Evolutionary conservation across 257 asterid genomes (phyloP), one percentile per base, ranked within the genome.

Genomic region (Rubia yunnanensis): DNA sequence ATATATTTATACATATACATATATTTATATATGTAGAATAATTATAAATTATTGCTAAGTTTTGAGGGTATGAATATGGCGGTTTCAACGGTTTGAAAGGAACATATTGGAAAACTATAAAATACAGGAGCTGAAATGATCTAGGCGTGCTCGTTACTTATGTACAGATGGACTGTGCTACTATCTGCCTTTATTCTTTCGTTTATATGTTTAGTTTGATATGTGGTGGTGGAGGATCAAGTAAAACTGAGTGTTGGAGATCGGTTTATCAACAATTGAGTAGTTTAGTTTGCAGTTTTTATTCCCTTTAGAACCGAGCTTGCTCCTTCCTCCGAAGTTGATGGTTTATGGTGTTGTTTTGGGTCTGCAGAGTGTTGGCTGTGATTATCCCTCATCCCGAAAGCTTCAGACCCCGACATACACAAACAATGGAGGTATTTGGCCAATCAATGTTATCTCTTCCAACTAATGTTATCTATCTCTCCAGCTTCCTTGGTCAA

Each of bases 401-500:
- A 69, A 30, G 74, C 69, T 70, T 31, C 60, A 22, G 56, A 64
- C 55, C 60, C 64, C 66, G 18, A 30, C 62, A 62, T 28, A 75
- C 77, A 68, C 66, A 5, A 57, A 57, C 20, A 22, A 94, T 94
- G 99, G 98, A 90, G 96, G 95, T 85, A 83, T 79, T 88, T 86
- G 99, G 98, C 34, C 86, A 86, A 81, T 84, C 91, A 72, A 72
- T 84, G 94, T 87, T 83, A 73, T 84, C 85, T 62, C 82, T 83
- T 78, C 87, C 88, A 81, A 70, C 95, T 69, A 88, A 86, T 76
- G 97, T 90, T 79, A 82, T 94, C 82, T 94, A 74, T 76, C 77
- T 94, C 80, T 94, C 98, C 0, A 90, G 85, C 81, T 88, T 94
- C 80, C 92, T 90, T 66, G 98, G 99, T 82, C 99, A 94, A 67